phyloP scores from a whole-genome alignment of 805 yeast genomes.

The Nakazawaea ernobii region DNA sequence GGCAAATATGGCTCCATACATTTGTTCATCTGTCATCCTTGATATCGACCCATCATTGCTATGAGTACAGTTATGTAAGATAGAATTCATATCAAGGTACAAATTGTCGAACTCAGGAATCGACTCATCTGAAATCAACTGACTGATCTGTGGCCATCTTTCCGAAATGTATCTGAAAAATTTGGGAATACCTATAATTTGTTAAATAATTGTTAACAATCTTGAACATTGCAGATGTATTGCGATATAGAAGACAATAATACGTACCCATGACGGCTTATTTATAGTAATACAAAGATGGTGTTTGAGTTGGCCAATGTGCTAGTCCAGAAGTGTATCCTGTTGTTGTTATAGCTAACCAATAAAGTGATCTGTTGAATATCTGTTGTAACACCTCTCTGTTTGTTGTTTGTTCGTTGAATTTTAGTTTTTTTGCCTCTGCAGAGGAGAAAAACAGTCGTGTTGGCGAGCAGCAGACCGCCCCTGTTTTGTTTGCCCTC shows the following conservation, averaged over 20 bases:
- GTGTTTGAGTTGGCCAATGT: no score
- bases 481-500: no score
- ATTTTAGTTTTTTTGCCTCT: no score
- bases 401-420: no score
- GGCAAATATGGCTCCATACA: conserved; percentile 86
- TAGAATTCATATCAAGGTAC: conserved; percentile 96
- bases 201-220: background rate
- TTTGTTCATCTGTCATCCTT: conserved; percentile 80
- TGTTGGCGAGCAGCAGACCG: no score
- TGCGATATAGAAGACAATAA: no score
- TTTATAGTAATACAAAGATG: no score
- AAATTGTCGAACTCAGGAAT: conserved; percentile 93
- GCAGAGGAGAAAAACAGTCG: no score
- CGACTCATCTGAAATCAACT: conserved; percentile 71
- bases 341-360: no score
- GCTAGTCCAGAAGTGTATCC: no score
- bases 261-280: background rate
- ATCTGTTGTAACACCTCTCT: no score
- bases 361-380: no score
- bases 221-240: background rate
- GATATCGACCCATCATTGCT: conserved; percentile 58
- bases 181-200: conserved; percentile 82
- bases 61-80: conserved; percentile 90
- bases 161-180: conserved; percentile 95
- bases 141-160: conserved; percentile 96